Percentiles rank a stretch among this genome's conserved stretches.
Conservation (phyloP, 2,329 filamentous ascomycete genomes). For the Cladosporium cucumerinum region DNA sequence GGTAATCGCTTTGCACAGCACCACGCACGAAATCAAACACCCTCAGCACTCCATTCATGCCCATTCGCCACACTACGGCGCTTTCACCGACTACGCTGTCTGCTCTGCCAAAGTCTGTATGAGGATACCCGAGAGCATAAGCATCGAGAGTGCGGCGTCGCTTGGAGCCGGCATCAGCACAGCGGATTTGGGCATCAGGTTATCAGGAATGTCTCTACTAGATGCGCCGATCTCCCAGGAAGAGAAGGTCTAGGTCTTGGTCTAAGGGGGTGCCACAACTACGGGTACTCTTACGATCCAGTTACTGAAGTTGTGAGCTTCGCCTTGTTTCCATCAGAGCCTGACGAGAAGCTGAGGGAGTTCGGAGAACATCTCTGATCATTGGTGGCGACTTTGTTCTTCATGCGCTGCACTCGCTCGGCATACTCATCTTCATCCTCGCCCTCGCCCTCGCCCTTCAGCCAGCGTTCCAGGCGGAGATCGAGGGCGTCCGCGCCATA, state of each 20-base stretch:
- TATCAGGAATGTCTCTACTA: not conserved
- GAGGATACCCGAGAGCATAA: not conserved
- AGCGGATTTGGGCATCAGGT: not conserved
- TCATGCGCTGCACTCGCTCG: no score
- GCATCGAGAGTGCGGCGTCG: not conserved
- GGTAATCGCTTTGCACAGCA: no score
- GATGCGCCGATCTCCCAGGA: not conserved
- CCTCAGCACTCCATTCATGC: not conserved
- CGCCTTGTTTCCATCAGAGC: not conserved
- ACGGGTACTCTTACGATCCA: not conserved
- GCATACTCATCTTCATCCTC: no score
- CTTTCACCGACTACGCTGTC: not conserved
- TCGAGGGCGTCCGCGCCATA: no score
- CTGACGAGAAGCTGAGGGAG: no score
- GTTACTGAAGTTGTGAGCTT: not conserved
- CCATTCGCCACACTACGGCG: not conserved
- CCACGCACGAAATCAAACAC: not conserved
- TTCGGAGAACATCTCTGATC: no score
- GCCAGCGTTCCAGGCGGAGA: no score
- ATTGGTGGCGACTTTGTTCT: no score
- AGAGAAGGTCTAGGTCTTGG: not conserved
- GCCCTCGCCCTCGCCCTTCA: no score
- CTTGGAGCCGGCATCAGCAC: not conserved
- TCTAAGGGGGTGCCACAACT: not conserved
- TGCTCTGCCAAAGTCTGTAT: not conserved